phyloP scores from a whole-genome alignment of 352 stramenopile genomes.

The Pythium aquatile region DNA sequence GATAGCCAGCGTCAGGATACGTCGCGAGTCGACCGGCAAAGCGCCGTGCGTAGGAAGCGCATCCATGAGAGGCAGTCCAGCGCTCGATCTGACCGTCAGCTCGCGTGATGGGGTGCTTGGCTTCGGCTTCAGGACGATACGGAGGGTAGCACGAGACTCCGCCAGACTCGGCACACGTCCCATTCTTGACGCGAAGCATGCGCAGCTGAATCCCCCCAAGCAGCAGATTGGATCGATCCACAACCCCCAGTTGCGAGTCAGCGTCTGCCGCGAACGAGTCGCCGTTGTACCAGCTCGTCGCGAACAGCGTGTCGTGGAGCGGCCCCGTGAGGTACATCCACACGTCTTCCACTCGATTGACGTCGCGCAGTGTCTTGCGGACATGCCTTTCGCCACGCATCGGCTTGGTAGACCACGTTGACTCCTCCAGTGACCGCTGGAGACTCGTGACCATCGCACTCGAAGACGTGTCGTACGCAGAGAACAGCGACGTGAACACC shows the following conservation, averaged over 20 bases:
- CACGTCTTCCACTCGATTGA: slow-evolving; percentile 44
- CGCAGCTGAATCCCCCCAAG: slow-evolving; percentile 58
- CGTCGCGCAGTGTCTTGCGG: slow-evolving; percentile 30
- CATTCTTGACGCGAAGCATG: slow-evolving; percentile 41
- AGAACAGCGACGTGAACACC: slow-evolving; percentile 40
- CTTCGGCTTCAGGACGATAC: slow-evolving; percentile 31
- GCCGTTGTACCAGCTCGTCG: slow-evolving; percentile 56
- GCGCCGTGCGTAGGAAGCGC: slow-evolving; percentile 9
- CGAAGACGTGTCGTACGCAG: slow-evolving; percentile 43
- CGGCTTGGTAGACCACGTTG: neutral
- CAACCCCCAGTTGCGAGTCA: slow-evolving; percentile 48
- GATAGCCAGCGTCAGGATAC: slow-evolving; percentile 37
- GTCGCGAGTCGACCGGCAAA: slow-evolving; percentile 35
- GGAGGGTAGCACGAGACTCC: slow-evolving; percentile 34
- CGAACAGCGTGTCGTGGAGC: slow-evolving; percentile 44
- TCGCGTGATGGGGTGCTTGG: slow-evolving; percentile 17
- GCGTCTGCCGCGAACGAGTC: slow-evolving; percentile 46
- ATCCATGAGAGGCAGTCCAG: slow-evolving; percentile 28
- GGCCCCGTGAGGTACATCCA: slow-evolving; percentile 53
- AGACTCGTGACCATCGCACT: slow-evolving; percentile 28
- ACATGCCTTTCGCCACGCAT: neutral
- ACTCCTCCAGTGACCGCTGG: slow-evolving; percentile 14
- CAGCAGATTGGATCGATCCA: slow-evolving; percentile 48
- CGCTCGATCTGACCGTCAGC: slow-evolving; percentile 29
- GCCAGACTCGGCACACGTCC: slow-evolving; percentile 11